Conservation (phyloP, 495 filamentous ascomycete genomes). For the Aspergillus conjunctus region DNA sequence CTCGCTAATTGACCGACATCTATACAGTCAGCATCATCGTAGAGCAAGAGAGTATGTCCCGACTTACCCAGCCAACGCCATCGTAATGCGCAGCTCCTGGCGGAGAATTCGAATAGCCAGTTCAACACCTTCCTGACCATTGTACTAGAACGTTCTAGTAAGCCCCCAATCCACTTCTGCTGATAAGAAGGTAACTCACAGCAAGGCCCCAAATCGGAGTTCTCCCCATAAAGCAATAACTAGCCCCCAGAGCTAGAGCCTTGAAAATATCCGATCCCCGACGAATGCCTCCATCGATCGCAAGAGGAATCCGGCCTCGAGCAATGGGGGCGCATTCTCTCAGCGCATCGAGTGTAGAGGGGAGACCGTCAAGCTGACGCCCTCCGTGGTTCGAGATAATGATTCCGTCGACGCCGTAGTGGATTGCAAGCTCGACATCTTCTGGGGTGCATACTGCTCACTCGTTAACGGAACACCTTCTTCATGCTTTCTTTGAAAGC, state of each 20-base stretch:
- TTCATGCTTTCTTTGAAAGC: neutral
- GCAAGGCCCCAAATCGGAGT: conserved; percentile 74
- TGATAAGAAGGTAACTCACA: conserved; percentile 32
- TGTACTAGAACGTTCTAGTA: conserved; percentile 28
- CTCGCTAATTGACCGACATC: conserved; percentile 32
- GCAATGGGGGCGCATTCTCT: conserved; percentile 86
- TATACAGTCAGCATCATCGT: conserved; percentile 8
- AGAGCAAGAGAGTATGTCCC: neutral
- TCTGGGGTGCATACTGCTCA: conserved; percentile 60
- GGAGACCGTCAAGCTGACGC: conserved; percentile 55
- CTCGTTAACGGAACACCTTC: neutral
- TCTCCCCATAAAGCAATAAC: conserved; percentile 76
- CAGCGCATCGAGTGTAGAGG: conserved; percentile 81
- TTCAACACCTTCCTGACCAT: conserved; percentile 41
- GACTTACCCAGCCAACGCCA: conserved; percentile 41
- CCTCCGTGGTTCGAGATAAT: conserved; percentile 46
- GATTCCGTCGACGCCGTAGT: conserved; percentile 55
- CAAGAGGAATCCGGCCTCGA: conserved; percentile 76
- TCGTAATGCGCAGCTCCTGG: conserved; percentile 40
- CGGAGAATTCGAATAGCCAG: conserved; percentile 39
- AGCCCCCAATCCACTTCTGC: neutral
- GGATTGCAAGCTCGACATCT: conserved; percentile 52
- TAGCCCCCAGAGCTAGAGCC: conserved; percentile 85
- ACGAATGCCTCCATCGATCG: conserved; percentile 83
- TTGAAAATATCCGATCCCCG: conserved; percentile 93